Evolutionary conservation across 495 filamentous ascomycete genomes (phyloP), one percentile per base, ranked within the genome.

Genomic region (Aspergillus egyptiacus): DNA sequence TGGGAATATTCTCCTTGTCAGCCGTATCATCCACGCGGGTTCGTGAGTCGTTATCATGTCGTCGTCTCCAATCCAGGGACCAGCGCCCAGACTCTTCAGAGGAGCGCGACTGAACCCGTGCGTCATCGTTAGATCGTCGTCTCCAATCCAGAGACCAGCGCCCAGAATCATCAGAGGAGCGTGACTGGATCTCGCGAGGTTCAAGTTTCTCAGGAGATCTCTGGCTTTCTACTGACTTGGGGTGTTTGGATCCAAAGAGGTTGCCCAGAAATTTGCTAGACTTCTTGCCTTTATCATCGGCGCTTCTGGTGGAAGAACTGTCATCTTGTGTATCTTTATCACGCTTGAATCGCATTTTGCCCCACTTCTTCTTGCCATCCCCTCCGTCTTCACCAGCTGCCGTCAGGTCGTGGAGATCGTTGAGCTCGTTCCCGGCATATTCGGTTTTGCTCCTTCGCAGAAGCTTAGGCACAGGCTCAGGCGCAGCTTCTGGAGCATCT

Each of bases 1-100:
- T 46, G 54, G 63, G 59, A 20, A 59, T 50, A 35, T 67, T 62
- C 30, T 65, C 63, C 44, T 58, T 54, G 35, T 59, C 51, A n/a
- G 48, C 48, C 22, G 32, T 36, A 23, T 31, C 44, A 39, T 62
- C 61, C 32, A 60, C 62, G 43, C 61, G 56, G 17, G 57, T 57
- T 23, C 31, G 19, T 11, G 5, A 27, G 20, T 30, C 27, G 30
- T 51, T 32, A 23, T 51, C 41, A 30, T 48, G 35, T 6, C 17
- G 31, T 13, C 45, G 46, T 17, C 36, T 51, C 11, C 57, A 51
- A 25, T 61, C 55, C 25, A 62, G 25, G 9, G 56, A 56, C 6
- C 49, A 63, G 58, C 62, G 73, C 61, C 50, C 61, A 46, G 63
- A 60, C 42, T 74, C 70, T 17, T 70, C 68, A 41, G 63, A 35